Evolutionary conservation across 345 rosid species (phyloP).

Genomic region (Pugionium dolabratum): DNA sequence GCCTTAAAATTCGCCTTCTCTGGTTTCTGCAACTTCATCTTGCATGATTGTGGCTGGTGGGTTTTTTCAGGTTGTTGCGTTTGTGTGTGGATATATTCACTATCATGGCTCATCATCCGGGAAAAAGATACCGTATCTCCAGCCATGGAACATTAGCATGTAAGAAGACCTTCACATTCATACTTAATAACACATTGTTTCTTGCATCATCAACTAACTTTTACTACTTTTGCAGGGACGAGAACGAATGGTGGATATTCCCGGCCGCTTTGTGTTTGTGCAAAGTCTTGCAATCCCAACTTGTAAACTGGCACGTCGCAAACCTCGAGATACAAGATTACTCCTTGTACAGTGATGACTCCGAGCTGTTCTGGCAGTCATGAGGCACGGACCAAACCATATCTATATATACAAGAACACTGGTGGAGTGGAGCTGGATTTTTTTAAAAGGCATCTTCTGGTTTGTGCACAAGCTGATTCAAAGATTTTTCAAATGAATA

Average conservation of each 20-base stretch:
- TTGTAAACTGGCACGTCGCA: conserved; percentile 79
- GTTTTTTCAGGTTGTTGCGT: conserved; percentile 57
- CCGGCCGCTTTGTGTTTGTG: conserved; percentile 70
- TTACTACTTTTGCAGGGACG: conserved; percentile 59
- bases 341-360: conserved; percentile 76
- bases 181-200: conserved; percentile 12
- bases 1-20: not conserved
- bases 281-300: conserved; percentile 73
- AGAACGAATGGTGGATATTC: conserved; percentile 97
- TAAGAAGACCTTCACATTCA: conserved; percentile 40
- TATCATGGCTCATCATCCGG: conserved; percentile 55
- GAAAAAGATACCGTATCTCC: conserved; percentile 63
- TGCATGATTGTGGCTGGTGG: conserved; percentile 5
- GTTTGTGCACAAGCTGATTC: conserved; percentile 42
- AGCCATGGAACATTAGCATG: conserved; percentile 95
- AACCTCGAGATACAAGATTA: conserved; percentile 91
- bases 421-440: conserved; percentile 35
- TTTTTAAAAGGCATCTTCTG: conserved; percentile 41
- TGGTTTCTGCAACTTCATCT: conserved; percentile 24
- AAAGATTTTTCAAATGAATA: conserved; percentile 41
- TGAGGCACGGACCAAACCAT: conserved; percentile 32
- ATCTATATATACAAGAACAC: conserved; percentile 22
- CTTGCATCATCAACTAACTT: conserved; percentile 22
- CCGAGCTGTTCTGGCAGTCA: conserved; percentile 78
- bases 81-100: conserved; percentile 75